phyloP scores from a whole-genome alignment of 2,329 filamentous ascomycete species.

The Beauveria pseudobassiana region DNA sequence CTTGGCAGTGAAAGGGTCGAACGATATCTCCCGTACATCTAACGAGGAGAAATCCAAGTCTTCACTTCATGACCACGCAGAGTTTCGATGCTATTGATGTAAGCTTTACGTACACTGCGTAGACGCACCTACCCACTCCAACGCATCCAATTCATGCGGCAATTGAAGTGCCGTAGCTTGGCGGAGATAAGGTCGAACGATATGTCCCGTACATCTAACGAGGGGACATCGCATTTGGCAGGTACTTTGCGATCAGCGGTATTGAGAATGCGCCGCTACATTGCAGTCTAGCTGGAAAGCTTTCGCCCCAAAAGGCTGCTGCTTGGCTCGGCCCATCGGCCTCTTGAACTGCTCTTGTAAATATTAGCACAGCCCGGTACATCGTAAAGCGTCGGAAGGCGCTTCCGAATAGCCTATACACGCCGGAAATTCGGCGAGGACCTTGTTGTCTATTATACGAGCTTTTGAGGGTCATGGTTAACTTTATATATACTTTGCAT shows the following conservation, averaged over 20 bases:
- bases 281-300: background rate
- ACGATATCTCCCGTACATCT: background rate
- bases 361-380: background rate
- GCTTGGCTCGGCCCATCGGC: background rate
- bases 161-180: background rate
- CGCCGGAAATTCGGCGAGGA: background rate
- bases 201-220: background rate
- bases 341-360: background rate
- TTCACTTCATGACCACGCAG: too few species aligned
- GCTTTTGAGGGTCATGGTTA: background rate
- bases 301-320: background rate
- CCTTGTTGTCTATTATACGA: background rate
- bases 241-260: too few species aligned
- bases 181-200: background rate
- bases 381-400: background rate
- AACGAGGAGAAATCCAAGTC: background rate
- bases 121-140: too few species aligned
- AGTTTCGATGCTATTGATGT: too few species aligned
- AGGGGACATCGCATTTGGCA: background rate
- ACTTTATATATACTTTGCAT: background rate
- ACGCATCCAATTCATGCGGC: background rate
- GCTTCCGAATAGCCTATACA: background rate
- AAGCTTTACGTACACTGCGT: too few species aligned
- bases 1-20: background rate
- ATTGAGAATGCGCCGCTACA: background rate